Percentiles rank a stretch among this genome's conserved stretches.
These are phyloP conservation scores for Pistacia integerrima DNA, from an alignment of 345 rosid genomes.

Conservation along the genomic window DNA sequence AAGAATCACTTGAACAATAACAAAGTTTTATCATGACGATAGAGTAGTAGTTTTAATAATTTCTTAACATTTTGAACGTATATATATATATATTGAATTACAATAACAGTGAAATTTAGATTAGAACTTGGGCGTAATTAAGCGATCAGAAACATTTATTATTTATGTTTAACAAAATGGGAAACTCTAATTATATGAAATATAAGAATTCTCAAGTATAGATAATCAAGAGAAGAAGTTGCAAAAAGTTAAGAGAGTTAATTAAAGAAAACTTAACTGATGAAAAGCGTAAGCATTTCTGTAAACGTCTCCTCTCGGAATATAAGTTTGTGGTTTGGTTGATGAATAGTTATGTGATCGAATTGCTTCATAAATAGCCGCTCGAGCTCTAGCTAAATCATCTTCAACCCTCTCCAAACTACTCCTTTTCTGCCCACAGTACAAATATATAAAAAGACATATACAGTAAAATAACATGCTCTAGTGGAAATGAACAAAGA, in stretches of 20 bases:
- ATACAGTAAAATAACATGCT: not conserved
- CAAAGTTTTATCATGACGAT: no score
- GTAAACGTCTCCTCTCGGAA: slow-evolving; percentile 55
- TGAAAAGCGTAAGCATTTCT: slow-evolving; percentile 60
- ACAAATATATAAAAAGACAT: no score
- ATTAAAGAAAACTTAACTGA: slow-evolving; percentile 45
- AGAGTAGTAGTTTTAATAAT: no score
- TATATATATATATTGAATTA: no score
- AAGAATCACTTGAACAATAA: not conserved
- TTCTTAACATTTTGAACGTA: no score
- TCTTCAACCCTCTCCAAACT: slow-evolving; percentile 37
- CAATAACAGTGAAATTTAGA: no score
- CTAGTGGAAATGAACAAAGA: not conserved
- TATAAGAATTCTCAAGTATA: no score
- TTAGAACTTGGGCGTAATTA: no score
- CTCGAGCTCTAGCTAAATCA: slow-evolving; percentile 48
- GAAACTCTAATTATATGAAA: no score
- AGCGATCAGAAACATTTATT: no score
- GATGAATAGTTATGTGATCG: slow-evolving; percentile 37
- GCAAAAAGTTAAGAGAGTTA: not conserved
- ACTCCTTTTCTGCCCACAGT: slow-evolving; percentile 20
- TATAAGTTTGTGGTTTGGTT: slow-evolving; percentile 32
- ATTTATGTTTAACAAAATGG: no score
- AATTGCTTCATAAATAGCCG: slow-evolving; percentile 46
- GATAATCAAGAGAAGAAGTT: no score